phyloP scores from a whole-genome alignment of 2,329 filamentous ascomycete genomes.

The Colletotrichum sp. region DNA sequence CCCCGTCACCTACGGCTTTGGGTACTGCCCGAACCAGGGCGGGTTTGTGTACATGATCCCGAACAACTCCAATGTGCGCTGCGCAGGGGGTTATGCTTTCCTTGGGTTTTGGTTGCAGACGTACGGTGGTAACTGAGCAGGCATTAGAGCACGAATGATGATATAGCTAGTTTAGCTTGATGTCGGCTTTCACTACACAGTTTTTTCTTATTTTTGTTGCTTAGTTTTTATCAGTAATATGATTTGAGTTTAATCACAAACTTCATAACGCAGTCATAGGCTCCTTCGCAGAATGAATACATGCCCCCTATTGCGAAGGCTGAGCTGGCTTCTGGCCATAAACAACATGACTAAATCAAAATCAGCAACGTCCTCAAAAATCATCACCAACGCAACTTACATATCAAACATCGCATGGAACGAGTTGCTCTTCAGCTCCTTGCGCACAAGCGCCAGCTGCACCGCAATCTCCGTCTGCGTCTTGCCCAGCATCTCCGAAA shows the following conservation, averaged over 20 bases:
- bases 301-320: background rate
- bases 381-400: constrained; percentile 2
- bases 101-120: background rate
- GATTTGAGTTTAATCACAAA: fast-evolving
- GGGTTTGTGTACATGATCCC: constrained; percentile 7
- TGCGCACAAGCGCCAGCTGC: constrained; percentile 31
- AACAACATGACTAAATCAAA: background rate
- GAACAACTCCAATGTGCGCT: constrained; percentile 1
- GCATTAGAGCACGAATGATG: fast-evolving
- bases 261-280: fast-evolving
- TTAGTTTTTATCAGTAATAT: background rate
- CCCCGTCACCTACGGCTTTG: background rate
- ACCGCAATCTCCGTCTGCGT: constrained; percentile 27
- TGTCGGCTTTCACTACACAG: background rate
- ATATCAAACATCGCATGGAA: constrained; percentile 30
- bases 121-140: background rate
- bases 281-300: background rate
- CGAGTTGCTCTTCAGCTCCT: constrained; percentile 30
- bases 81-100: background rate
- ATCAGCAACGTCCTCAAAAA: background rate
- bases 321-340: background rate
- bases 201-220: fast-evolving
- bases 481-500: constrained; percentile 34
- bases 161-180: too few species aligned
- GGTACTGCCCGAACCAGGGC: constrained; percentile 4